These are phyloP conservation scores for Tricharina praecox DNA, from an alignment of 495 filamentous ascomycete genomes.

Conservation along the genomic window DNA sequence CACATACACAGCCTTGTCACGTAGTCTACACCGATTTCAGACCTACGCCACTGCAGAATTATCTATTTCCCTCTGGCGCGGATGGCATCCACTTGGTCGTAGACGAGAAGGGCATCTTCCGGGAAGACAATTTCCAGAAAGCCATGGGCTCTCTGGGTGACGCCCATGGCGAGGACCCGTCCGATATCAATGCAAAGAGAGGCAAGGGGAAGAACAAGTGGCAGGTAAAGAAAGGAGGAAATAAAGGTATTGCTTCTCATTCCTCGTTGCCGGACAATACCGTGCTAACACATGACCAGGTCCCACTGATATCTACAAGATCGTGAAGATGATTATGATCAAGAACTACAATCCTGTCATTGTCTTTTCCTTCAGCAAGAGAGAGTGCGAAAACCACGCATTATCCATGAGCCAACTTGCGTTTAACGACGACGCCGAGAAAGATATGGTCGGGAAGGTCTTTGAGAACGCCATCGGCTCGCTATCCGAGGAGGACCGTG, in stretches of 20 bases:
- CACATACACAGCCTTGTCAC: conserved; percentile 89
- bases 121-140: conserved; percentile 91
- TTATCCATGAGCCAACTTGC: conserved; percentile 66
- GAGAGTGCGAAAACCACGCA: conserved; percentile 77
- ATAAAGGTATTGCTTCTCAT: conserved; percentile 33
- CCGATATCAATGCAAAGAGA: conserved; percentile 55
- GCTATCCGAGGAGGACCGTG: conserved; percentile 76
- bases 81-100: conserved; percentile 90
- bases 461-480: conserved; percentile 79
- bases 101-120: conserved; percentile 86
- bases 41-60: conserved; percentile 89
- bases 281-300: conserved; percentile 21
- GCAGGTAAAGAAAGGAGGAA: conserved; percentile 71
- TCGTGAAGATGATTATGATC: conserved; percentile 95
- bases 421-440: conserved; percentile 97
- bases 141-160: conserved; percentile 82
- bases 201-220: conserved; percentile 84
- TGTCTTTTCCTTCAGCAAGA: conserved; percentile 97
- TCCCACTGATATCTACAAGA: conserved; percentile 80
- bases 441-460: conserved; percentile 83
- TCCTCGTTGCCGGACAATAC: background rate
- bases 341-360: conserved; percentile 94
- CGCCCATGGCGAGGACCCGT: conserved; percentile 68
- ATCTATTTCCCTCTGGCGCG: conserved; percentile 87
- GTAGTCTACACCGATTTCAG: conserved; percentile 98